These are phyloP conservation scores for Byssoonygena ceratinophila DNA, from an alignment of 2,329 filamentous ascomycete genomes.

Conservation along the genomic window DNA sequence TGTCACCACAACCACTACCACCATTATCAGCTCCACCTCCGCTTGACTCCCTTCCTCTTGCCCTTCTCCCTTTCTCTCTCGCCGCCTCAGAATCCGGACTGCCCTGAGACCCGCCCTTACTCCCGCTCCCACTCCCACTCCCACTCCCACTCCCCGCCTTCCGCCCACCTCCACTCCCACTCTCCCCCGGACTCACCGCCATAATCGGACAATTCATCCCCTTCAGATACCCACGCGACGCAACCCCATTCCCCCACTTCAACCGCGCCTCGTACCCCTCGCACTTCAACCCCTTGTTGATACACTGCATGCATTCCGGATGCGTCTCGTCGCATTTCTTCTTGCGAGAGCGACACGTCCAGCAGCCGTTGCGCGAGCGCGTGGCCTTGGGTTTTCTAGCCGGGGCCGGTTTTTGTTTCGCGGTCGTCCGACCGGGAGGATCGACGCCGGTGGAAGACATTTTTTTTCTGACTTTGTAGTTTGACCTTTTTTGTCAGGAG, in stretches of 20 bases:
- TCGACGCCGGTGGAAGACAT: background rate
- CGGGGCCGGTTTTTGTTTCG: background rate
- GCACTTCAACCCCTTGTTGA: conserved; percentile 13
- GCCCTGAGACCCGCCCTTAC: background rate
- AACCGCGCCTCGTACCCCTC: conserved; percentile 14
- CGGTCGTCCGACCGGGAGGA: background rate
- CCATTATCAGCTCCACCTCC: no score
- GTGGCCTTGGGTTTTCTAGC: conserved; percentile 10
- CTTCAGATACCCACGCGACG: conserved; percentile 14
- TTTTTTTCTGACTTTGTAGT: no score
- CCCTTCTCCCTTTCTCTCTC: background rate
- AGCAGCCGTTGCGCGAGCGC: conserved; percentile 16
- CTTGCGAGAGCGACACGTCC: conserved; percentile 15
- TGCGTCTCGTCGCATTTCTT: conserved; percentile 17
- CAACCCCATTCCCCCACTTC: conserved; percentile 16
- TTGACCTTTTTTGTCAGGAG: no score
- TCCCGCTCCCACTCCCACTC: background rate
- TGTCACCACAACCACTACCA: no score
- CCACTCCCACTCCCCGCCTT: no score
- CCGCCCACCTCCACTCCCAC: background rate
- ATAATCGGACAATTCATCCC: conserved; percentile 12
- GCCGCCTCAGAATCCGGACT: conserved; percentile 1
- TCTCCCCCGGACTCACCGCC: background rate
- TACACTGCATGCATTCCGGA: conserved; percentile 14
- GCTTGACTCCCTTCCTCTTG: no score